Base-by-base conservation (phyloP, 768 basidiomycete genomes). In the Phlebiopsis flavidoalba region DNA sequence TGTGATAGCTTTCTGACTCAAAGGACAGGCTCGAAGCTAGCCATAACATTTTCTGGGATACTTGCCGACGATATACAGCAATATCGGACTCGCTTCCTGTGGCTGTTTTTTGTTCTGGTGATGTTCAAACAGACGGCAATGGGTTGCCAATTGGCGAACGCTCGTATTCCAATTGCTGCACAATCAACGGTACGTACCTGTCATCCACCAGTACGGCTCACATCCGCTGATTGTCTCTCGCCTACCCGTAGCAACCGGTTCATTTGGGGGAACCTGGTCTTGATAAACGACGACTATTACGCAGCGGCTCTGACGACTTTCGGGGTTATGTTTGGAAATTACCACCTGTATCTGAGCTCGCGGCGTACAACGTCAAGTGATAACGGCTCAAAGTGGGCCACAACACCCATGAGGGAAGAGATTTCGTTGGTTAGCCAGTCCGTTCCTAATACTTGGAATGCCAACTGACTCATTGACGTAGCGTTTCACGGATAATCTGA, bases 301-400 rank as follows among this genome's bases (percentile, higher is more conserved):
- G 80, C 80, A 37, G 81, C 82, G 92, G 92, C 15, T 92, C 89
- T 11, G 92, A 94, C 68, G 89, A 93, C 70, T 93, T 93, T 68
- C 78, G 85, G 40, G 83, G 79, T 19, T 93, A 93, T 64, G 69
- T 91, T 22, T 94, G 92, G 92, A 83, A 81, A 64, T 75, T 94
- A 37, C 91, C 92, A 3, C 67, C 79, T 12, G 62, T 80, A 3
- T 60, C 40, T 6, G 31, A 19, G 24, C 52, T 63, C 15, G 40
- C 5, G 19, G 6, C n/a, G n/a, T 51, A 11, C 5, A 26, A 15
- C 21, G 54, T 17, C 49, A 60, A n/a, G 26, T 46, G 7, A 35
- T 60, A 19, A 12, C 54, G 10, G 35, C 26, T 6, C 11, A 63
- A 5, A 21, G 24, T 63, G 62, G 62, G 12, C 3, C 15, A 5